phyloP scores from a whole-genome alignment of 2,329 filamentous ascomycete species.

The Neocucurbitaria cava region DNA sequence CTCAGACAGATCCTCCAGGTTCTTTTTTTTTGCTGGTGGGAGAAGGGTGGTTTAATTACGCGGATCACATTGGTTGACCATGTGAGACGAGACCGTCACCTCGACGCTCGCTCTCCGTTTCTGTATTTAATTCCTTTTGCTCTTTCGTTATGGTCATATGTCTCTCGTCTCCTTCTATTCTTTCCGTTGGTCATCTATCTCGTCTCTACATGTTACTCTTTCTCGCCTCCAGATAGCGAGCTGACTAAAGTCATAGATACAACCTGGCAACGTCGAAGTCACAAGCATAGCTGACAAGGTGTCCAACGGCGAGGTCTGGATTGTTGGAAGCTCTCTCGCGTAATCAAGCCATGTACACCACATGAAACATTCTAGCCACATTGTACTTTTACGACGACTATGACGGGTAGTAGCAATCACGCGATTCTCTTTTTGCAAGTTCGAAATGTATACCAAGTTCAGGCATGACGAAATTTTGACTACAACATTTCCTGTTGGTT shows the following conservation, averaged over 20 bases:
- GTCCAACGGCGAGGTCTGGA: constrained; percentile 89
- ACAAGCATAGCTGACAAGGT: constrained; percentile 76
- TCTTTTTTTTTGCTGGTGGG: constrained; percentile 21
- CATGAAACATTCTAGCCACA: background rate
- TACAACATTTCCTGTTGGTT: background rate
- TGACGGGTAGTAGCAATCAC: background rate
- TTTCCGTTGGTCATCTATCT: background rate
- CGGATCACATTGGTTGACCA: background rate
- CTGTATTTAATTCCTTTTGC: too few species aligned
- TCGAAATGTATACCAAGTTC: background rate
- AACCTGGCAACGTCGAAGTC: constrained; percentile 82
- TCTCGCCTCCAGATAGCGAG: background rate
- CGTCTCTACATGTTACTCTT: too few species aligned
- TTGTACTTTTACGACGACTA: background rate
- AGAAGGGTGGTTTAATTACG: constrained; percentile 2
- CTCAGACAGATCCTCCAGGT: constrained; percentile 27
- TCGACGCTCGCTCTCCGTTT: too few species aligned
- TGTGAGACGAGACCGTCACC: too few species aligned
- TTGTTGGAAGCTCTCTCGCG: constrained; percentile 67
- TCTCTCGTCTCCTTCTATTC: background rate
- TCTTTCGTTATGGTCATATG: background rate
- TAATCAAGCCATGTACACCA: constrained; percentile 8
- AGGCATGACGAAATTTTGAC: background rate
- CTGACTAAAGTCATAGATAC: constrained; percentile 60
- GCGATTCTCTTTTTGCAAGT: background rate